Conservation (phyloP, 2,329 filamentous ascomycete species). For the Penicillium sp. region DNA sequence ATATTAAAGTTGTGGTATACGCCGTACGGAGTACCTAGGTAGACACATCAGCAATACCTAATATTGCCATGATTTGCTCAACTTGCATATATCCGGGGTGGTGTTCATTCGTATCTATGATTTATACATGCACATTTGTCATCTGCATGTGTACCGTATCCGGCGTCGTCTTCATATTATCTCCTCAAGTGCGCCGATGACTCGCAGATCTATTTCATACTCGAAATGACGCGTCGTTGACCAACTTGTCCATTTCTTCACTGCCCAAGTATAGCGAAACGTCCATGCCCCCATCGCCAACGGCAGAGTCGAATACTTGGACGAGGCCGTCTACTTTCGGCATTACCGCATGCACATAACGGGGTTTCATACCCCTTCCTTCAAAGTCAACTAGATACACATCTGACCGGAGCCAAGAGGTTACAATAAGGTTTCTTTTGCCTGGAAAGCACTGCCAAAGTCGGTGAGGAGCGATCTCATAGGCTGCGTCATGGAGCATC, state of each 20-base stretch:
- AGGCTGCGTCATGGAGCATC: constrained; percentile 41
- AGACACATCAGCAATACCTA: no score
- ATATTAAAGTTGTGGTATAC: no score
- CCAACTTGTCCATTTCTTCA: neutral
- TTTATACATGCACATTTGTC: no score
- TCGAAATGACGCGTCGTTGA: neutral
- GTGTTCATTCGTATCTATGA: no score
- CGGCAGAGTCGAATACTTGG: constrained; percentile 37
- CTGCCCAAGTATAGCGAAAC: constrained; percentile 17
- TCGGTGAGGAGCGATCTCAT: constrained; percentile 45
- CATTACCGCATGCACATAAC: constrained; percentile 44
- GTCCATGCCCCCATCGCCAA: constrained; percentile 16
- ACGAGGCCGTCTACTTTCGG: constrained; percentile 41
- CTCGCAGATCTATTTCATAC: no score
- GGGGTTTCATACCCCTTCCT: constrained; percentile 17
- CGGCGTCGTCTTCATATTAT: no score
- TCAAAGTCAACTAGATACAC: constrained; percentile 40
- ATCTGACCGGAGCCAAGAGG: constrained; percentile 36
- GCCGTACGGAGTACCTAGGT: no score
- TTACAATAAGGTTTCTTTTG: constrained; percentile 39
- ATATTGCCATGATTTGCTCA: no score
- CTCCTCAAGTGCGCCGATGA: no score
- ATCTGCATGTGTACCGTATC: no score
- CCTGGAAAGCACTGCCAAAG: constrained; percentile 49
- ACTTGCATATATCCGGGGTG: no score